Conservation (phyloP, 257 asterid species). For the Solanum etuberosum region DNA sequence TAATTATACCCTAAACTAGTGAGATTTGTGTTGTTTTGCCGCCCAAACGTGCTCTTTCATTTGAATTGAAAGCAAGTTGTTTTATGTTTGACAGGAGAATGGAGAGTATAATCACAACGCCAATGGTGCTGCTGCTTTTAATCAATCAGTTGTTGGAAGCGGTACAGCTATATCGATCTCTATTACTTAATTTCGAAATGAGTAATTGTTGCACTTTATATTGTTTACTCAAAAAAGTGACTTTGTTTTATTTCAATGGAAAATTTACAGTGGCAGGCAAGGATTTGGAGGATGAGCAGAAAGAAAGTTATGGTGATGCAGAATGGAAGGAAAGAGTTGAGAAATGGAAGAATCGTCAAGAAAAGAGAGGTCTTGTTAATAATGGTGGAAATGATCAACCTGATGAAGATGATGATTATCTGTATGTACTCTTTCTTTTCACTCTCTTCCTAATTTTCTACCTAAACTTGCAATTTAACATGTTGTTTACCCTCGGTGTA, state of each 20-base stretch:
- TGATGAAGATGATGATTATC: conserved; percentile 41
- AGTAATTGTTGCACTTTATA: not conserved
- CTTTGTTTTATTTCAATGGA: not conserved
- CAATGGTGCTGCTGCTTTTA: conserved; percentile 23
- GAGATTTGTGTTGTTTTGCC: not conserved
- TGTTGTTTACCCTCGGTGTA: not conserved
- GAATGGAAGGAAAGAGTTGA: conserved; percentile 81
- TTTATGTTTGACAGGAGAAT: conserved; percentile 34
- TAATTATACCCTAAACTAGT: too few relatives aligned
- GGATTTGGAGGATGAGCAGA: conserved; percentile 51
- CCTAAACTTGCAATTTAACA: not conserved
- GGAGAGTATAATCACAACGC: conserved; percentile 26
- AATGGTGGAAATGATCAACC: conserved; percentile 30
- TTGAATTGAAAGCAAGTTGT: not conserved
- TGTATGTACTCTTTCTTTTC: conserved; percentile 25
- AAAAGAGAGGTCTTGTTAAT: conserved; percentile 56
- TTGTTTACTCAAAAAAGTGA: not conserved
- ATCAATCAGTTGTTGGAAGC: conserved; percentile 44
- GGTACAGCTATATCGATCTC: conserved; percentile 20
- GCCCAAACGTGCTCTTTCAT: too few relatives aligned
- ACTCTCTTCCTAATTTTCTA: too few relatives aligned
- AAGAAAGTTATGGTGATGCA: conserved; percentile 36
- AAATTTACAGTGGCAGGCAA: conserved; percentile 34
- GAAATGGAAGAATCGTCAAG: conserved; percentile 71
- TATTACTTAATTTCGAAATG: not conserved